phyloP scores from a whole-genome alignment of 805 yeast genomes.

The Candida ovalis region DNA sequence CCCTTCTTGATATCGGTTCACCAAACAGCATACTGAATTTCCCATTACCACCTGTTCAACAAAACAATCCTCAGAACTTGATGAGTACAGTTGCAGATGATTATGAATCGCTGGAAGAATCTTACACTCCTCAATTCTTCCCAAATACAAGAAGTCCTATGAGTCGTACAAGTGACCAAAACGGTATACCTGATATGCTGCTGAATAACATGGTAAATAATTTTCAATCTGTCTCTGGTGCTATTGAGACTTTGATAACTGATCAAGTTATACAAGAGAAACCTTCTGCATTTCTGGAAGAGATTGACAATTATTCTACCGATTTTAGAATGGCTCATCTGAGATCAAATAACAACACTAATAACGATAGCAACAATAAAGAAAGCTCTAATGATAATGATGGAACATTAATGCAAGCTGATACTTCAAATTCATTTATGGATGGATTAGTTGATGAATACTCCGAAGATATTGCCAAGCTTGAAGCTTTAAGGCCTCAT shows the following conservation, averaged over 20 bases:
- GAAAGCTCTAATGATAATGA: not conserved
- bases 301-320: conserved; percentile 7
- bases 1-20: not conserved
- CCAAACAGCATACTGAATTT: not conserved
- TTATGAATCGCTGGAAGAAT: conserved; percentile 16
- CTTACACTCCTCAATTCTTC: conserved; percentile 6
- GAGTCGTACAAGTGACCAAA: not conserved
- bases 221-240: conserved; percentile 14
- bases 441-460: conserved; percentile 29
- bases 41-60: not conserved
- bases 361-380: not conserved
- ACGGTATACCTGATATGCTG: not conserved
- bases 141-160: not conserved
- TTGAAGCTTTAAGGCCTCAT: conserved; percentile 23
- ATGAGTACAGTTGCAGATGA: not conserved
- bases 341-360: not conserved
- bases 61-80: not conserved
- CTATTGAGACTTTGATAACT: conserved; percentile 17
- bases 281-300: conserved; percentile 20
- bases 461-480: conserved; percentile 35
- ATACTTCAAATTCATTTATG: not conserved
- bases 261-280: conserved; percentile 13
- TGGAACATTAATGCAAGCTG: not conserved
- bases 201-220: conserved; percentile 4
- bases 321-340: not conserved